phyloP scores from a whole-genome alignment of 106 monocot species.

The Dendrobium huoshanense region DNA sequence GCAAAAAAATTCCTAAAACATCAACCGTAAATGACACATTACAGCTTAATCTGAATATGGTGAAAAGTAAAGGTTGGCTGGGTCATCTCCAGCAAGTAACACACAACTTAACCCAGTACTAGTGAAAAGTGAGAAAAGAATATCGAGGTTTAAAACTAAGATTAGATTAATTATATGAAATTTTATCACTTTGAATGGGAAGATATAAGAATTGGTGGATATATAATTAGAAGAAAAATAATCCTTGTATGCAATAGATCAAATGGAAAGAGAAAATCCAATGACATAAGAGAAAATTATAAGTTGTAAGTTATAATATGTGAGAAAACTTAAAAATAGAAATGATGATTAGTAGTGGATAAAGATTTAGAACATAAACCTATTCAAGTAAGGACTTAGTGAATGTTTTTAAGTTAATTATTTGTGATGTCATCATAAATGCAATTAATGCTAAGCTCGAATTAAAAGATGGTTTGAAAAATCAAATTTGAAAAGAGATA shows the following conservation, averaged over 20 bases:
- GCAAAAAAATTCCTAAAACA: background rate
- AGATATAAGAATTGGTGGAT: background rate
- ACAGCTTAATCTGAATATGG: background rate
- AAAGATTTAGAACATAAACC: background rate
- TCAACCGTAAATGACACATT: background rate
- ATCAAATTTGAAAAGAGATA: no score
- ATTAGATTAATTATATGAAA: background rate
- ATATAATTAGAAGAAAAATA: background rate
- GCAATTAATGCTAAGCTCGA: background rate
- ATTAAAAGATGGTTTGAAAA: background rate
- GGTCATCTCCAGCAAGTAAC: background rate
- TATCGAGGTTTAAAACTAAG: background rate
- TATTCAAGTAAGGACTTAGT: background rate
- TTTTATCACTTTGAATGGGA: background rate
- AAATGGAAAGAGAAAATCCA: background rate
- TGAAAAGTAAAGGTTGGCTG: background rate
- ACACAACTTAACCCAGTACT: background rate
- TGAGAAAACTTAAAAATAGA: background rate
- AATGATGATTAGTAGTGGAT: background rate
- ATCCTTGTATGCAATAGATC: background rate
- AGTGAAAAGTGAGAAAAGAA: background rate
- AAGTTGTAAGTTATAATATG: background rate
- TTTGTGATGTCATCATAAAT: background rate
- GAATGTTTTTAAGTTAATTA: background rate
- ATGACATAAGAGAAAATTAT: background rate